These are phyloP conservation scores for Solanum chacoense DNA, from an alignment of 305 asterid species.

Conservation along the genomic window DNA sequence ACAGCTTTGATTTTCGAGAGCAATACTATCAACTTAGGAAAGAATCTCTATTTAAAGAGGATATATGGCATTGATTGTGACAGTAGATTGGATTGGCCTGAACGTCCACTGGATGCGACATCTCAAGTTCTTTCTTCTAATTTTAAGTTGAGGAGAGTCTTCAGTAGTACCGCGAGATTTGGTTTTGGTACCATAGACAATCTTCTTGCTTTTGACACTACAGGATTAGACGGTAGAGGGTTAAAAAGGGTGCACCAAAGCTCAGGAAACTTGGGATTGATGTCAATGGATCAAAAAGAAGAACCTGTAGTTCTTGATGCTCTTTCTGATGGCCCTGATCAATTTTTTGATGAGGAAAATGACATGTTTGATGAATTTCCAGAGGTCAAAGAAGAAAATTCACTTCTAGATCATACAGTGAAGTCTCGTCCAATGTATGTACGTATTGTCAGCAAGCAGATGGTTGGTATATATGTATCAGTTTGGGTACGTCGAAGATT, in stretches of 20 bases:
- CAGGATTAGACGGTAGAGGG: slow-evolving; percentile 22
- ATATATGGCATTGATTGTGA: slow-evolving; percentile 21
- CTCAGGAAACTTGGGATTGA: slow-evolving; percentile 53
- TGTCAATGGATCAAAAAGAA: slow-evolving; percentile 31
- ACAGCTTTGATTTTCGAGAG: neutral
- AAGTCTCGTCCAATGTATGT: slow-evolving; percentile 40
- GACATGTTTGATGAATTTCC: slow-evolving; percentile 32
- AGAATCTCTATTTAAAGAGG: slow-evolving; percentile 20
- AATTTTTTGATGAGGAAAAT: slow-evolving; percentile 38
- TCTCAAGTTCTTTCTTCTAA: slow-evolving; percentile 42
- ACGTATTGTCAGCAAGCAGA: slow-evolving; percentile 88
- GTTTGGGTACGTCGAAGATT: slow-evolving; percentile 74
- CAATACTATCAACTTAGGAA: neutral
- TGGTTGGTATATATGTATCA: slow-evolving; percentile 92
- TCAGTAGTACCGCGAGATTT: slow-evolving; percentile 45
- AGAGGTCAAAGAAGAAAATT: slow-evolving; percentile 14
- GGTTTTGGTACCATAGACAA: slow-evolving; percentile 9
- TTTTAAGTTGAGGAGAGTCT: slow-evolving; percentile 44
- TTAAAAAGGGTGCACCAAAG: slow-evolving; percentile 53
- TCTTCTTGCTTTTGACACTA: neutral
- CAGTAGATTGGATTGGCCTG: slow-evolving; percentile 72
- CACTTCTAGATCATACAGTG: slow-evolving; percentile 1
- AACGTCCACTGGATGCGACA: slow-evolving; percentile 55
- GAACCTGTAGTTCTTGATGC: slow-evolving; percentile 26
- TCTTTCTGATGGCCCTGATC: slow-evolving; percentile 36